Evolutionary conservation across 225 moss, liverwort and hornwort species (phyloP).

Genomic region (Asterella californica): DNA sequence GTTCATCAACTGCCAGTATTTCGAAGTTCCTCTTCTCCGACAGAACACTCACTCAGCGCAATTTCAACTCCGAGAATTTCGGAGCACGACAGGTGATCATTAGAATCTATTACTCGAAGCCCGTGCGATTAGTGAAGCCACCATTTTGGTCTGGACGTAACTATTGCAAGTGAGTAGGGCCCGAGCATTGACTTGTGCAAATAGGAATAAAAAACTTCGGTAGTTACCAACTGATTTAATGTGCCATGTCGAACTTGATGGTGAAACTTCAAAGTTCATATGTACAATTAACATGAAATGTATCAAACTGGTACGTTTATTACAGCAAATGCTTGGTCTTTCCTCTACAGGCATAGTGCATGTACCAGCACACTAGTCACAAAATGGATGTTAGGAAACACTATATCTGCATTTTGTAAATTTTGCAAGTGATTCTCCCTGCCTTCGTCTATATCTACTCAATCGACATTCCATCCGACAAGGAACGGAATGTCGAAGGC

Average conservation of each 20-base stretch:
- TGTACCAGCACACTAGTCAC: background rate
- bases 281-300: slow-evolving; percentile 8
- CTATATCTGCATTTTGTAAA: background rate
- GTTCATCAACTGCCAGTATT: background rate
- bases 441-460: too few relatives aligned
- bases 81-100: background rate
- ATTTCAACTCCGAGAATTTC: background rate
- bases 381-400: too few relatives aligned
- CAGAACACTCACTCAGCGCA: background rate
- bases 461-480: too few relatives aligned
- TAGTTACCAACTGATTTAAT: background rate
- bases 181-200: background rate
- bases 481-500: too few relatives aligned
- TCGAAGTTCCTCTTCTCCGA: background rate
- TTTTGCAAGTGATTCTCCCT: background rate
- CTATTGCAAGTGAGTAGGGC: background rate
- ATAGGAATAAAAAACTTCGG: background rate
- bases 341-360: background rate
- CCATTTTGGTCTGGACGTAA: background rate
- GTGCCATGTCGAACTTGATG: background rate
- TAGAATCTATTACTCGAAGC: background rate
- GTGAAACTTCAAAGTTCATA: background rate
- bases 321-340: background rate
- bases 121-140: background rate
- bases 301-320: background rate